Percentiles rank a stretch among this genome's conserved stretches.
Conservation (phyloP, 163 green algal species). For the Volvox carteri region DNA sequence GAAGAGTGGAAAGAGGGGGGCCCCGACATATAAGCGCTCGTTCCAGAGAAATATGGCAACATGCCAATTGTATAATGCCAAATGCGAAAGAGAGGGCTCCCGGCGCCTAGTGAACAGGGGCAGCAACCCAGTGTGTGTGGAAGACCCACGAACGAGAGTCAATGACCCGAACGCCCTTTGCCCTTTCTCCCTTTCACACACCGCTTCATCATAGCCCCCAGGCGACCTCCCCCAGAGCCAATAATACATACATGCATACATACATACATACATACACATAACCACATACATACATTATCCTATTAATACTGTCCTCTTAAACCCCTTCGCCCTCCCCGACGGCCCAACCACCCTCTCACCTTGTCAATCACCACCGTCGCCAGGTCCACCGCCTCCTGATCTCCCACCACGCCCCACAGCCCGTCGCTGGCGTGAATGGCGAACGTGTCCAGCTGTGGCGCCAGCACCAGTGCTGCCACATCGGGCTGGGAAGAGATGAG, state of each 20-base stretch:
- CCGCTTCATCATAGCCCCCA: no score
- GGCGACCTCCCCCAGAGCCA: no score
- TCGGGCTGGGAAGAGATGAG: conserved; percentile 58
- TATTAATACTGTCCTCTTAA: not conserved
- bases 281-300: not conserved
- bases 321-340: not conserved
- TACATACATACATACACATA: no score
- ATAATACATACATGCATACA: no score
- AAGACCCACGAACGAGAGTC: not conserved
- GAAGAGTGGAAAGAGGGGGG: not conserved
- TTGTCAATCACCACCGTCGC: conserved; percentile 40
- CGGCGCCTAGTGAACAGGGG: not conserved
- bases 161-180: not conserved
- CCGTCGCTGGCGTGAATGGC: conserved; percentile 90
- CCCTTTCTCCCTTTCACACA: no score
- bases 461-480: conserved; percentile 50
- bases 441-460: conserved; percentile 79
- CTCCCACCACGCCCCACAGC: conserved; percentile 88
- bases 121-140: not conserved
- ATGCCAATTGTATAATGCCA: not conserved
- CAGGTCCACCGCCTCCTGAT: conserved; percentile 70
- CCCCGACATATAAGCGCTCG: not conserved
- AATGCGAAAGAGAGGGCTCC: not conserved
- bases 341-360: not conserved
- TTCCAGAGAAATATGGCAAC: not conserved